Percentiles rank a stretch among this genome's conserved stretches.
Evolutionary conservation across 129 eudicot species (phyloP).

Genomic region (Pulicaria dysenterica): DNA sequence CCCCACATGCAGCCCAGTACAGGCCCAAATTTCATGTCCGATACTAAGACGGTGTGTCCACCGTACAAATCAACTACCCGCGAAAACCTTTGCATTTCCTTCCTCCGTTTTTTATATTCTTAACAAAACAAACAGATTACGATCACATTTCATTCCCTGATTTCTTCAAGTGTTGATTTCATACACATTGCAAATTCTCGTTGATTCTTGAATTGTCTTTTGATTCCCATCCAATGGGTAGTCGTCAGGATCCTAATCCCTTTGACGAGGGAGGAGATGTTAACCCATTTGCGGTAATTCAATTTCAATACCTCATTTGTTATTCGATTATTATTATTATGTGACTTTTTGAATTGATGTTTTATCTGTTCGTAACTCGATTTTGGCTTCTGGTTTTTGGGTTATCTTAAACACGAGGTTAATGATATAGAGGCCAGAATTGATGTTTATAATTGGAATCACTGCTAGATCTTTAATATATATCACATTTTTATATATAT

Average conservation of each 20-base stretch:
- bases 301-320: neutral
- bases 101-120: neutral
- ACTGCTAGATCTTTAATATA: too few relatives aligned
- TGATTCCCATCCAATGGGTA: conserved; percentile 29
- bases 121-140: conserved; percentile 24
- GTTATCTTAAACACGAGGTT: neutral
- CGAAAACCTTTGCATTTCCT: conserved; percentile 34
- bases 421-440: neutral
- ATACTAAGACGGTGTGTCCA: neutral
- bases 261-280: conserved; percentile 23
- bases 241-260: conserved; percentile 31
- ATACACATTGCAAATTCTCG: conserved; percentile 12
- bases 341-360: conserved; percentile 8
- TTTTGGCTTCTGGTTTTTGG: neutral
- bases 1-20: too few relatives aligned
- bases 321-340: neutral
- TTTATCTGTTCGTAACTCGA: neutral
- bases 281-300: conserved; percentile 36
- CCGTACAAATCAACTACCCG: conserved; percentile 38
- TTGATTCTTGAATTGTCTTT: neutral
- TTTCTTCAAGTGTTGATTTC: conserved; percentile 18
- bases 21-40: neutral
- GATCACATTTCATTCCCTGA: conserved; percentile 27
- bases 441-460: too few relatives aligned
- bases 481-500: too few relatives aligned